A percentile compares a stretch with the other conserved stretches of the same genome.
Evolutionary conservation across 192 early-diverging fungal genomes (phyloP).

Genomic region (Chytriomyces hyalinus): DNA sequence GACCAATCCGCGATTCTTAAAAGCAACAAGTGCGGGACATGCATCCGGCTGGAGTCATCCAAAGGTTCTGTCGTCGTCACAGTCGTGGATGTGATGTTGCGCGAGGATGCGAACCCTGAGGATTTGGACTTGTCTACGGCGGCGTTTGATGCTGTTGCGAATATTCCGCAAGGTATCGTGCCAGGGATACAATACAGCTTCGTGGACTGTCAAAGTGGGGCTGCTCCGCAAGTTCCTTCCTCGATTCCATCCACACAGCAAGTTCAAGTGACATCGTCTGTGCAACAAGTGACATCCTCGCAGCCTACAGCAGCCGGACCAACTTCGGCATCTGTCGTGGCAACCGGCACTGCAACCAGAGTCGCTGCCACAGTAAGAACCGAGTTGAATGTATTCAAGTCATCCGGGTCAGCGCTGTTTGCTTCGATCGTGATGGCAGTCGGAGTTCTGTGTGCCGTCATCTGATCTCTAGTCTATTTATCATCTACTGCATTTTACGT

Average conservation of each 20-base stretch:
- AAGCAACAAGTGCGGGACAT: neutral
- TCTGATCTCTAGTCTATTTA: too few relatives aligned
- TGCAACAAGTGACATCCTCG: too few relatives aligned
- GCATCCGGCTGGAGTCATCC: neutral
- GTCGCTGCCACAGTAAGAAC: too few relatives aligned
- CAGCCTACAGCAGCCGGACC: too few relatives aligned
- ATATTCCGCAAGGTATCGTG: neutral
- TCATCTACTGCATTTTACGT: too few relatives aligned
- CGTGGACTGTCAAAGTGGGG: too few relatives aligned
- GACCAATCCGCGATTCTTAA: constrained; percentile 18
- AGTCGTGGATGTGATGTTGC: constrained; percentile 21
- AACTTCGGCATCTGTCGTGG: too few relatives aligned
- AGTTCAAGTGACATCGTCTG: too few relatives aligned
- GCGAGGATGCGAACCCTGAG: constrained; percentile 7
- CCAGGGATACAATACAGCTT: neutral
- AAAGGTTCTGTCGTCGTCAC: neutral
- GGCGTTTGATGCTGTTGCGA: neutral
- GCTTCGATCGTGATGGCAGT: neutral
- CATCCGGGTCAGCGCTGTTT: neutral
- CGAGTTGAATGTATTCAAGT: too few relatives aligned
- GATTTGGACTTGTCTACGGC: constrained; percentile 11
- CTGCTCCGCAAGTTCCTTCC: neutral
- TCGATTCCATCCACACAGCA: neutral
- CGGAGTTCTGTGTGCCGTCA: too few relatives aligned
- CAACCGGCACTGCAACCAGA: too few relatives aligned